Evolutionary conservation across 2,329 filamentous ascomycete genomes (phyloP).

Genomic region (Aspergillus ustus): DNA sequence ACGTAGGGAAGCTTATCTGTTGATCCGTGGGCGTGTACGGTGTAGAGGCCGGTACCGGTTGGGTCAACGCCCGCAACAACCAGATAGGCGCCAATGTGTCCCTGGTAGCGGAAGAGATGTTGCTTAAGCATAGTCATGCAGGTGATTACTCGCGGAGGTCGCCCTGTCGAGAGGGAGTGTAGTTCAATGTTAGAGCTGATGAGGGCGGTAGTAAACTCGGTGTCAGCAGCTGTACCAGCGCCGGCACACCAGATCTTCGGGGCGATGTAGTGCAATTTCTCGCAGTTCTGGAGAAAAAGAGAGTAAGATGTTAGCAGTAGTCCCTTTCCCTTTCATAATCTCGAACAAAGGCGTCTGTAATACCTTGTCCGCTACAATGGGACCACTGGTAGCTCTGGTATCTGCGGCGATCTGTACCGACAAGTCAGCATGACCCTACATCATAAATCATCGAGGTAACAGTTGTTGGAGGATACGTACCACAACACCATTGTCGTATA

Average conservation of each 20-base stretch:
- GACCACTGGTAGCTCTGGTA: constrained; percentile 93
- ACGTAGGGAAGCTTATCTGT: constrained; percentile 99
- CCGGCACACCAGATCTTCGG: constrained; percentile 99
- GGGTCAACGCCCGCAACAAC: constrained; percentile 97
- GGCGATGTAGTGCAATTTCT: constrained; percentile 98
- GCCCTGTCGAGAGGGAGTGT: constrained; percentile 92
- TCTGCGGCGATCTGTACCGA: constrained; percentile 83
- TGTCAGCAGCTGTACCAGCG: constrained; percentile 96
- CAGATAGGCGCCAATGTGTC: constrained; percentile 95
- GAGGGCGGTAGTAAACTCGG: constrained; percentile 97
- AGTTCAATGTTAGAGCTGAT: constrained; percentile 99
- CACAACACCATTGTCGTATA: constrained; percentile 95
- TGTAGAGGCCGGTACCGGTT: constrained; percentile 93
- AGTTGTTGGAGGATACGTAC: constrained; percentile 55
- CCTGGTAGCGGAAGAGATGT: constrained; percentile 98
- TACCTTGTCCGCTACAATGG: constrained; percentile 98
- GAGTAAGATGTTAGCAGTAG: not conserved
- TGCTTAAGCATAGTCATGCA: constrained; percentile 99
- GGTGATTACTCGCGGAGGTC: constrained; percentile 94
- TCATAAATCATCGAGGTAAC: constrained; percentile 12
- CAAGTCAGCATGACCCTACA: constrained; percentile 25
- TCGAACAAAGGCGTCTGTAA: not conserved
- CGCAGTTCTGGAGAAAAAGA: constrained; percentile 73
- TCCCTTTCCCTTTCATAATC: not conserved
- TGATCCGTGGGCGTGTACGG: constrained; percentile 95